A percentile compares a stretch with the other conserved stretches of the same genome.
Evolutionary conservation across 2,329 filamentous ascomycete genomes (phyloP).

Genomic region (Arthrobotrys entomopaga): DNA sequence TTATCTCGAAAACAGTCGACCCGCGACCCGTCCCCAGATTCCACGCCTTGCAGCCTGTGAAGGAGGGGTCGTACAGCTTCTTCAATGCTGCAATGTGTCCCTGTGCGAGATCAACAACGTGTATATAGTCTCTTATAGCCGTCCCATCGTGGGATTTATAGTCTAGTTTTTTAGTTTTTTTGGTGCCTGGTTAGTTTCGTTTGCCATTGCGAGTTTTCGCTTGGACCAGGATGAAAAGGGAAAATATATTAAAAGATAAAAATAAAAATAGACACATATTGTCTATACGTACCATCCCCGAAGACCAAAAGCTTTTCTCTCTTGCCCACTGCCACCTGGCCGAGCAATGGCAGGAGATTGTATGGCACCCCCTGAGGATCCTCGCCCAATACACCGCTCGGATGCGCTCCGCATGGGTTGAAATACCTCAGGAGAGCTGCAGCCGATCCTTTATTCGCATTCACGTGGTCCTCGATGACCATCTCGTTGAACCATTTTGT

Average conservation of each 20-base stretch:
- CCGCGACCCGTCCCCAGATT: slow-evolving; percentile 95
- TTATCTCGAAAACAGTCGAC: slow-evolving; percentile 96
- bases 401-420: slow-evolving; percentile 95
- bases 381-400: slow-evolving; percentile 96
- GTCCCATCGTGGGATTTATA: slow-evolving; percentile 91
- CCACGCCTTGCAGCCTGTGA: slow-evolving; percentile 84
- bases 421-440: slow-evolving; percentile 94
- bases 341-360: slow-evolving; percentile 92
- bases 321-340: slow-evolving; percentile 94
- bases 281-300: slow-evolving; percentile 74
- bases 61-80: slow-evolving; percentile 82
- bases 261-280: too few species aligned
- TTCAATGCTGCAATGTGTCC: slow-evolving; percentile 90
- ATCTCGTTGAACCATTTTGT: slow-evolving; percentile 91
- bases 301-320: slow-evolving; percentile 94
- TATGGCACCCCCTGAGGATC: slow-evolving; percentile 95
- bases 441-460: slow-evolving; percentile 91
- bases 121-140: slow-evolving; percentile 97
- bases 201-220: slow-evolving; percentile 9
- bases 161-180: slow-evolving; percentile 71
- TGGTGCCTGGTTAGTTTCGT: slow-evolving; percentile 11
- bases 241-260: not conserved
- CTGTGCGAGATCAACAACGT: slow-evolving; percentile 87
- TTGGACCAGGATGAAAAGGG: slow-evolving; percentile 1
- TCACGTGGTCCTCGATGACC: slow-evolving; percentile 90